Evolutionary conservation across 768 basidiomycete species (phyloP), one percentile per base, ranked within the genome.

Genomic region (Boletus subparvulus): DNA sequence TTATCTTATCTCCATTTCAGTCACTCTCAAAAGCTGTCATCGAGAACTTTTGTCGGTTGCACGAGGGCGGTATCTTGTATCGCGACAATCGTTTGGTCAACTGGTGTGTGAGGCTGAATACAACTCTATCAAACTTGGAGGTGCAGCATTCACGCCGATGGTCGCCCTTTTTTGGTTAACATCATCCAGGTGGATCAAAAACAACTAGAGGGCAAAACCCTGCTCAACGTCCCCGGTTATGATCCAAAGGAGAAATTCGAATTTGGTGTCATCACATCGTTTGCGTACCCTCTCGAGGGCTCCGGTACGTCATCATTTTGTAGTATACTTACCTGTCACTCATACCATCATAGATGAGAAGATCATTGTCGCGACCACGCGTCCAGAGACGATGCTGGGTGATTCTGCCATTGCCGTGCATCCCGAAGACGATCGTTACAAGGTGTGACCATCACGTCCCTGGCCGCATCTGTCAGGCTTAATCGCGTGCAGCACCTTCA

Each of bases 371-470:
- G 96, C 97, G 1, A 99, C 97, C 1, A 98, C 96, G 6, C 92
- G 97, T 78, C 95, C 95, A 0, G 97, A 98, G 73, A 98, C 97
- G 0, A 96, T 98, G 92, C 81, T 99, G 0, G 97, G 97, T 36
- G 97, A 98, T 80, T 93, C 94, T 3, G 97, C 92, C 28, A 88
- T 99, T 24, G 97, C 97, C 30, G 92, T 98, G 0, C 96, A 99
- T 73, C 95, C 94, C 3, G 84, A 95, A 56, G 96, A 98, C 70
- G 75, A 81, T 10, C 85, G 96, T 13, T 98, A 98, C 76, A 94
- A 80, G 73, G 88, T 86, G 32, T 37, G 68, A 7, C 3, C 26
- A 36, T 50, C 53, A 30, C 28, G 35, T 33, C 7, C 21, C 10
- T 35, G 17, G 9, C 39, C 8, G 10, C 14, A 39, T 42, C 14